Conservation (phyloP, 2,329 filamentous ascomycete genomes). For the Aspergillus spinulosporus region DNA sequence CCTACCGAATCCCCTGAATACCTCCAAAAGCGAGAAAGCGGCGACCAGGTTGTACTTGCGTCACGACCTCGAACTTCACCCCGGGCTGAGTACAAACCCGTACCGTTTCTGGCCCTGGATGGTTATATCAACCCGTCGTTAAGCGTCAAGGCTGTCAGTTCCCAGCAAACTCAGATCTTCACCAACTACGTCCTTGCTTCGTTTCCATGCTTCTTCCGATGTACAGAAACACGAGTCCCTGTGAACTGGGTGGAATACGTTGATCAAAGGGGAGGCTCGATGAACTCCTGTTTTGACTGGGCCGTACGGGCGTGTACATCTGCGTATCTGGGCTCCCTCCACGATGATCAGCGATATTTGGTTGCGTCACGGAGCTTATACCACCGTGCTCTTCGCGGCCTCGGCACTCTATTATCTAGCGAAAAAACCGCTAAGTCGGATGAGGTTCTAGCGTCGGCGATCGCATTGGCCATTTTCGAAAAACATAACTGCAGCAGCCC, state of each 20-base stretch:
- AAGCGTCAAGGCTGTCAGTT: conserved; percentile 26
- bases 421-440: conserved; percentile 32
- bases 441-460: conserved; percentile 37
- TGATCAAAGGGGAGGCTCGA: conserved; percentile 18
- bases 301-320: conserved; percentile 24
- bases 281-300: conserved; percentile 26
- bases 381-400: conserved; percentile 29
- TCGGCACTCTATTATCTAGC: conserved; percentile 30
- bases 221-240: conserved; percentile 29
- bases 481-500: conserved; percentile 39
- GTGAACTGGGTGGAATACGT: conserved; percentile 34
- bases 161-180: conserved; percentile 31
- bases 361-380: conserved; percentile 31
- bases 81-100: conserved; percentile 4
- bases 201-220: conserved; percentile 31
- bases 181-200: conserved; percentile 30
- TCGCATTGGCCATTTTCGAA: conserved; percentile 39
- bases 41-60: background rate
- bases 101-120: conserved; percentile 23
- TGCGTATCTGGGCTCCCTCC: conserved; percentile 22
- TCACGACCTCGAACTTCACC: background rate
- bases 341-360: conserved; percentile 26
- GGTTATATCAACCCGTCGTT: conserved; percentile 30
- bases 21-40: background rate
- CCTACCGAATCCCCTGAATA: background rate